These are phyloP conservation scores for Cucurbita ficifolia DNA, from an alignment of 306 rosid genomes.

Conservation along the genomic window DNA sequence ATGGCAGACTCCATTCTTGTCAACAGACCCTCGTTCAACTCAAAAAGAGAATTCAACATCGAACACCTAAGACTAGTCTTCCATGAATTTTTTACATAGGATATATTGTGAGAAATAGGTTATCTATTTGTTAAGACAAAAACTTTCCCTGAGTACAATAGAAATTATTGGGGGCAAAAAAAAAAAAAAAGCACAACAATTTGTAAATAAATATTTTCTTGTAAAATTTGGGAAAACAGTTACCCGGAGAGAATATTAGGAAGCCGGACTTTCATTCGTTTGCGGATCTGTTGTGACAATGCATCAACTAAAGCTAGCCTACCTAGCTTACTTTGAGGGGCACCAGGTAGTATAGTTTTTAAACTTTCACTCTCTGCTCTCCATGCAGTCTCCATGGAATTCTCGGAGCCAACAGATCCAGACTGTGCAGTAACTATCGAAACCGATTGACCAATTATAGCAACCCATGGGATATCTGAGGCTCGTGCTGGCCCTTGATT, in stretches of 20 bases:
- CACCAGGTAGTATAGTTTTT: constrained; percentile 80
- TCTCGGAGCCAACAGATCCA: constrained; percentile 81
- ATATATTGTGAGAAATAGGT: not conserved
- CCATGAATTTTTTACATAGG: not conserved
- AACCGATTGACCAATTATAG: constrained; percentile 89
- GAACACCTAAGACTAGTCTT: not conserved
- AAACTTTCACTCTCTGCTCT: constrained; percentile 95
- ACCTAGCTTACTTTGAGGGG: constrained; percentile 89
- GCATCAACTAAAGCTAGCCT: constrained; percentile 90
- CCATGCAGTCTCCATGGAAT: constrained; percentile 96
- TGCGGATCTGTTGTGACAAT: constrained; percentile 79
- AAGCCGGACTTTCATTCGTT: constrained; percentile 77
- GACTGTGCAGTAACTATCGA: constrained; percentile 87
- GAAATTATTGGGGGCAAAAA: not conserved
- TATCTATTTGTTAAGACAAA: not conserved
- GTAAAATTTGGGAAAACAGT: constrained; percentile 10
- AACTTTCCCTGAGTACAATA: not conserved
- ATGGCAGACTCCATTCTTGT: not conserved
- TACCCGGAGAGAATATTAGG: constrained; percentile 95
- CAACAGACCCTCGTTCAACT: not conserved
- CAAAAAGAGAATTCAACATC: not conserved
- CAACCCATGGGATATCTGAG: constrained; percentile 88
- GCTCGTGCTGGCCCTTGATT: constrained; percentile 87
- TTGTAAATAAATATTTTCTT: not conserved
- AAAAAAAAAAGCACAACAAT: not conserved